Evolutionary conservation across 78 protist species (phyloP).

Genomic region (Cavenderia fasciculata): DNA sequence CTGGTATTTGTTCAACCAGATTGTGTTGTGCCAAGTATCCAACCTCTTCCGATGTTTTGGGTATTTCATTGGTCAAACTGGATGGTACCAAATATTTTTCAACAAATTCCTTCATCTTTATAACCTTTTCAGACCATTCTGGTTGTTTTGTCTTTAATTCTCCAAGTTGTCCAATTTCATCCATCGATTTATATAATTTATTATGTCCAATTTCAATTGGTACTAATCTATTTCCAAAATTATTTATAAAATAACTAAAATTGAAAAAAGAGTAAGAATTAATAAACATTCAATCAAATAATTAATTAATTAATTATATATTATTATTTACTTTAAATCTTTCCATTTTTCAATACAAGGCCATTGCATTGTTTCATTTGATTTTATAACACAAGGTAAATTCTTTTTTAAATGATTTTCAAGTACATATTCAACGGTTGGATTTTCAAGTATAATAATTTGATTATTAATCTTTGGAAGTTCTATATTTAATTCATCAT

Average conservation of each 20-base stretch:
- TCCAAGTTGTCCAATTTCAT: not conserved
- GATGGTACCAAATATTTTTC: conserved; percentile 36
- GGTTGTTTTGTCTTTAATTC: too few species aligned
- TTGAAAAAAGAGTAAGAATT: too few species aligned
- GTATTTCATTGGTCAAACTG: not conserved
- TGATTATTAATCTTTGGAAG: not conserved
- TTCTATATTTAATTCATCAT: not conserved
- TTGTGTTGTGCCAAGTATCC: conserved; percentile 54
- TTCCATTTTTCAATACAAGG: conserved; percentile 35
- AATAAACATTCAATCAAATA: too few species aligned
- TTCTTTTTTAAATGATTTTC: not conserved
- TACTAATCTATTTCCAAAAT: conserved; percentile 21
- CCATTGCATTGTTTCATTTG: conserved; percentile 32
- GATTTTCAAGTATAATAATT: too few species aligned
- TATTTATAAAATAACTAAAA: conserved; percentile 1
- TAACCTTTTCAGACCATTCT: conserved; percentile 54
- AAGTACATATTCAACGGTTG: too few species aligned
- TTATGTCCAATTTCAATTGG: conserved; percentile 47
- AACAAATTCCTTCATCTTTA: conserved; percentile 29
- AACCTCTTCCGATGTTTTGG: not conserved
- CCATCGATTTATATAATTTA: not conserved
- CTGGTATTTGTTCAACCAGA: conserved; percentile 38
- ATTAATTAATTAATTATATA: too few species aligned
- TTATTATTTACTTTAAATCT: too few species aligned
- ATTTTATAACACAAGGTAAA: conserved; percentile 28